These are phyloP conservation scores for Pyricularia grisea DNA, from an alignment of 2,329 filamentous ascomycete genomes.

Conservation along the genomic window DNA sequence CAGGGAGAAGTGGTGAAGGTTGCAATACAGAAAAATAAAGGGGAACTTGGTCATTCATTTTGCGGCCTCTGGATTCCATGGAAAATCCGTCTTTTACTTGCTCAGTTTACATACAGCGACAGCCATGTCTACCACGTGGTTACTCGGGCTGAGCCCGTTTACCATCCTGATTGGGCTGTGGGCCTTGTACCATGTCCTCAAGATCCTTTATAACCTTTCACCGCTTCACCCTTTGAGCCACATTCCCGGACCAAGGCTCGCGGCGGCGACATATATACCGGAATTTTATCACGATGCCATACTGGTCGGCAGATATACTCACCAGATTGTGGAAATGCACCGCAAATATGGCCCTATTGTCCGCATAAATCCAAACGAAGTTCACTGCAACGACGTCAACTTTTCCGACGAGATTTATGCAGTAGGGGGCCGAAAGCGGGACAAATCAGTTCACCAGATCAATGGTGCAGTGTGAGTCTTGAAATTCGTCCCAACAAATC, in stretches of 20 bases:
- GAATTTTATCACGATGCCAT: slow-evolving; percentile 29
- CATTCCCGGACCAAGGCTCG: slow-evolving; percentile 26
- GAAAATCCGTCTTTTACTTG: too few species aligned
- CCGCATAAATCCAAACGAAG: slow-evolving; percentile 25
- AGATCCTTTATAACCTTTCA: slow-evolving; percentile 26
- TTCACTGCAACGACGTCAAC: neutral
- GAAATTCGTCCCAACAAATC: neutral
- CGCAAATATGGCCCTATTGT: slow-evolving; percentile 31
- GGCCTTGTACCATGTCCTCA: slow-evolving; percentile 19
- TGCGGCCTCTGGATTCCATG: too few species aligned
- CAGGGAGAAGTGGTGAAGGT: too few species aligned
- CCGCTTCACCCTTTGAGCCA: slow-evolving; percentile 26
- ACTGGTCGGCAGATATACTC: slow-evolving; percentile 22
- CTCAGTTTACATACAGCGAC: too few species aligned
- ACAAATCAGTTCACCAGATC: neutral
- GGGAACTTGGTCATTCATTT: too few species aligned
- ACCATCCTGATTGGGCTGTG: slow-evolving; percentile 10
- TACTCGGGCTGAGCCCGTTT: too few species aligned
- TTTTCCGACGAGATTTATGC: neutral
- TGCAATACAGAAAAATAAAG: too few species aligned
- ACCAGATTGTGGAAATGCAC: slow-evolving; percentile 22
- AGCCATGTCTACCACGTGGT: too few species aligned
- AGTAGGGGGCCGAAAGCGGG: neutral
- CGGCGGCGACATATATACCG: slow-evolving; percentile 24
- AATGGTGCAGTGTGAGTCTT: neutral